Evolutionary conservation across 2,329 filamentous ascomycete species (phyloP).

Genomic region (Pestalotiopsis sp.): DNA sequence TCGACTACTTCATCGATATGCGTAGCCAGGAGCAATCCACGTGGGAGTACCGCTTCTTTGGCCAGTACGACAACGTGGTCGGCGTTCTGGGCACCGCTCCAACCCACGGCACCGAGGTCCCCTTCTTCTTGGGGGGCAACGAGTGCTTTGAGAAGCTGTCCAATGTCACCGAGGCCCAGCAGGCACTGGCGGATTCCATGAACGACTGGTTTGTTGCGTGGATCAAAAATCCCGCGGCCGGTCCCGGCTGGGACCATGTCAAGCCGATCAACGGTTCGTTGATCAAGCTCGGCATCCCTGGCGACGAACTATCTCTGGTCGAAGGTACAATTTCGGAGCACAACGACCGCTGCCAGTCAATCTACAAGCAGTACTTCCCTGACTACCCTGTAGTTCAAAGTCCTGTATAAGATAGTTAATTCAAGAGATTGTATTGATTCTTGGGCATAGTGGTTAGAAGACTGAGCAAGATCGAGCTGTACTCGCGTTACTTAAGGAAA

Average conservation of each 20-base stretch:
- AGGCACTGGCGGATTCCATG: slow-evolving; percentile 42
- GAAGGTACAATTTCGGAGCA: slow-evolving; percentile 31
- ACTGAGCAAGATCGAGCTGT: too few species aligned
- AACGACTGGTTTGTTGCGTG: slow-evolving; percentile 45
- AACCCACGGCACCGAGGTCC: slow-evolving; percentile 42
- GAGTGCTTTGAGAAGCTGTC: slow-evolving; percentile 38
- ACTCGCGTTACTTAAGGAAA: too few species aligned
- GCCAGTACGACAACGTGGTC: slow-evolving; percentile 42
- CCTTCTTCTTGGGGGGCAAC: slow-evolving; percentile 49
- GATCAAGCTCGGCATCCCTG: slow-evolving; percentile 36
- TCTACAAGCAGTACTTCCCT: slow-evolving; percentile 15
- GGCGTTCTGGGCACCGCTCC: slow-evolving; percentile 35
- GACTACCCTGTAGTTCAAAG: slow-evolving; percentile 15
- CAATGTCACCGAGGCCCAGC: slow-evolving; percentile 38
- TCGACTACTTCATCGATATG: slow-evolving; percentile 41
- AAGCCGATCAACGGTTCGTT: slow-evolving; percentile 31
- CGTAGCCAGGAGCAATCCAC: slow-evolving; percentile 39
- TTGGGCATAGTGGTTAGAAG: too few species aligned
- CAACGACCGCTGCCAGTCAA: slow-evolving; percentile 34
- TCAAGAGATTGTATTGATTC: too few species aligned
- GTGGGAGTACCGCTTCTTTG: slow-evolving; percentile 47
- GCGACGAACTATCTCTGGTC: slow-evolving; percentile 33
- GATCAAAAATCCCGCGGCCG: slow-evolving; percentile 44
- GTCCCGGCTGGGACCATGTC: slow-evolving; percentile 42
- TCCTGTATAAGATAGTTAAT: too few species aligned